A percentile compares a stretch with the other conserved stretches of the same genome.
phyloP scores from a whole-genome alignment of 2,329 filamentous ascomycete species.

The Neofusicoccum kwambonambiense region DNA sequence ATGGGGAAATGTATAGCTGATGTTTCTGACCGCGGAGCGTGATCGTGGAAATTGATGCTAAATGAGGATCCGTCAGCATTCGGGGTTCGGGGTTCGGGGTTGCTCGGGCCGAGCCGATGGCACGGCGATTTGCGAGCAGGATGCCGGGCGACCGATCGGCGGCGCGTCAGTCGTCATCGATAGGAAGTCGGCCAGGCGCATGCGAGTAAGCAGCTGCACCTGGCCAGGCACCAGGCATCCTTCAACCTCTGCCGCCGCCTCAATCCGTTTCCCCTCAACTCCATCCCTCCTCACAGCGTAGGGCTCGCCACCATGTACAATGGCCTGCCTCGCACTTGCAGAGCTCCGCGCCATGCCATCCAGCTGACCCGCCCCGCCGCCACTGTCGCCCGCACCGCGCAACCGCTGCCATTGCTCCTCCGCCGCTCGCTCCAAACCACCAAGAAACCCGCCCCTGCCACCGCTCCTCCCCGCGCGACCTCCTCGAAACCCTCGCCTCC shows the following conservation, averaged over 20 bases:
- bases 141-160: not conserved
- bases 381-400: conserved; percentile 23
- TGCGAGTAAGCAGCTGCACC: not conserved
- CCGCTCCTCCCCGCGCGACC: conserved; percentile 23
- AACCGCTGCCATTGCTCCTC: conserved; percentile 22
- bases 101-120: conserved; percentile 1
- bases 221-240: not conserved
- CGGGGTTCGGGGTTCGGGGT: too few species aligned
- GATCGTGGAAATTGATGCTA: not conserved
- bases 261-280: not conserved
- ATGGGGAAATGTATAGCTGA: too few species aligned
- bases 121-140: not conserved
- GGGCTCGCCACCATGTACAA: conserved; percentile 36
- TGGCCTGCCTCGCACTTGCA: conserved; percentile 36
- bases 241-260: not conserved
- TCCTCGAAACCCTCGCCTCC: conserved; percentile 66
- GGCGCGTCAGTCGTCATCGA: conserved; percentile 6
- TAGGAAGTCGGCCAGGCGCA: not conserved
- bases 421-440: conserved; percentile 31
- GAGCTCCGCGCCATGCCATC: conserved; percentile 27
- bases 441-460: conserved; percentile 35
- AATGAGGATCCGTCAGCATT: too few species aligned
- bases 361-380: conserved; percentile 13
- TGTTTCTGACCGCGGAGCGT: too few species aligned
- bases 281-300: not conserved